A percentile compares a stretch with the other conserved stretches of the same genome.
These are phyloP conservation scores for Lactuca saligna DNA, from an alignment of 129 eudicot species.

Conservation along the genomic window DNA sequence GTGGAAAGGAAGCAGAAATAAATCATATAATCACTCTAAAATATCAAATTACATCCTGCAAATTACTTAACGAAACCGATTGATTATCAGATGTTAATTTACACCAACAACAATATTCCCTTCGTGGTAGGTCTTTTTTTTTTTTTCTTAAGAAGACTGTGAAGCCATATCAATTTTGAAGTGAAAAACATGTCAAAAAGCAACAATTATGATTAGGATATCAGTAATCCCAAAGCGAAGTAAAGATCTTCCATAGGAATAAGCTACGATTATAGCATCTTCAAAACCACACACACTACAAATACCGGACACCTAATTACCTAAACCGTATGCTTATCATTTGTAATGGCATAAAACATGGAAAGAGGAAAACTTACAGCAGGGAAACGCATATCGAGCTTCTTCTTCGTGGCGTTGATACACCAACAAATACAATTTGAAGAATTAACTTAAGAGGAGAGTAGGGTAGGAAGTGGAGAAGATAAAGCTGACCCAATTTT, in stretches of 20 bases:
- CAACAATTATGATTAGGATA: not conserved
- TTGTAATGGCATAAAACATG: not conserved
- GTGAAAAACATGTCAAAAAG: conserved; percentile 8
- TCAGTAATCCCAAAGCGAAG: conserved; percentile 7
- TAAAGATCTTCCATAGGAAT: conserved; percentile 4
- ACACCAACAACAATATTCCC: not conserved
- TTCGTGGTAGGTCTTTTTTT: not conserved
- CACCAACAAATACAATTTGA: not conserved
- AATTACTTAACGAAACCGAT: not conserved
- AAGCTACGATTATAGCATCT: conserved; percentile 1
- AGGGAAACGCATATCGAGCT: conserved; percentile 73
- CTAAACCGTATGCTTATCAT: not conserved
- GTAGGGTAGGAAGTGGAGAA: no score
- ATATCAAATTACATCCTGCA: conserved; percentile 3
- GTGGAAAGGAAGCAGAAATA: no score
- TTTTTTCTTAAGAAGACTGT: not conserved
- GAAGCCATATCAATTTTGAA: not conserved
- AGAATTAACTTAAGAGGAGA: not conserved
- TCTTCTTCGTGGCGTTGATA: conserved; percentile 49
- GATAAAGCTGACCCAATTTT: no score
- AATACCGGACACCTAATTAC: not conserved
- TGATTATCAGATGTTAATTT: not conserved
- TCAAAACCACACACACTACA: not conserved
- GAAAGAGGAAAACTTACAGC: conserved; percentile 43
- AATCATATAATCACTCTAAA: conserved; percentile 4